Evolutionary conservation across 371 early-diverging fungal genomes (phyloP).

Genomic region (Nosema muscidifuracis): DNA sequence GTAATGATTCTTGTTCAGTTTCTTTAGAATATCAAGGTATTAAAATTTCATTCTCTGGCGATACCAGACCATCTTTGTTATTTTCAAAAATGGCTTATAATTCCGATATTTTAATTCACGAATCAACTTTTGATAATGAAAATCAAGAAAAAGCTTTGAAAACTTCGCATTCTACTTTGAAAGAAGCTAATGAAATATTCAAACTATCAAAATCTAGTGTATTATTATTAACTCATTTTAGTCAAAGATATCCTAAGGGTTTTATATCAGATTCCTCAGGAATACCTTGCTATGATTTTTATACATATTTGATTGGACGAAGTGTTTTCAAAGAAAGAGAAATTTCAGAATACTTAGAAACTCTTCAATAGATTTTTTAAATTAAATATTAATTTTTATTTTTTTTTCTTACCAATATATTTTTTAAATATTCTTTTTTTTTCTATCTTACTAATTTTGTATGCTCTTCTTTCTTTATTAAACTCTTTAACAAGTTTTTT

Average conservation of each 20-base stretch:
- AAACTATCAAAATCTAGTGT: slow-evolving; percentile 71
- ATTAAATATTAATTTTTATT: neutral
- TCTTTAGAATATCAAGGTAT: slow-evolving; percentile 25
- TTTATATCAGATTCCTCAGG: neutral
- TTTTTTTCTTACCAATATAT: slow-evolving; percentile 26
- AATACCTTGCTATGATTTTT: slow-evolving; percentile 32
- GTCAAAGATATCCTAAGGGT: slow-evolving; percentile 68
- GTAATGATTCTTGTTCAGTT: slow-evolving; percentile 49
- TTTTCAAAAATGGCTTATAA: slow-evolving; percentile 68
- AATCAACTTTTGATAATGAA: slow-evolving; percentile 81
- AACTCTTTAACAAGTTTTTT: slow-evolving; percentile 47
- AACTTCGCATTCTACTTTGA: slow-evolving; percentile 78
- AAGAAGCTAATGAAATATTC: slow-evolving; percentile 73
- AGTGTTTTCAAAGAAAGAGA: neutral
- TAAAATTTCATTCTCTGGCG: slow-evolving; percentile 73
- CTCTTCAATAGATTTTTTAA: neutral
- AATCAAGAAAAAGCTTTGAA: slow-evolving; percentile 71
- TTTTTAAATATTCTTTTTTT: slow-evolving; percentile 42
- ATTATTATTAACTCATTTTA: slow-evolving; percentile 86
- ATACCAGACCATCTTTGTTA: slow-evolving; percentile 76
- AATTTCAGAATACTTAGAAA: neutral
- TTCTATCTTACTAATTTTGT: slow-evolving; percentile 33
- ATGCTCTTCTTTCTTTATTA: slow-evolving; percentile 43
- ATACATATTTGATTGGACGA: slow-evolving; percentile 13
- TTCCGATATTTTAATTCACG: slow-evolving; percentile 76